A percentile compares a stretch with the other conserved stretches of the same genome.
These are phyloP conservation scores for Potentilla sterilis DNA, from an alignment of 306 rosid species.

Conservation along the genomic window DNA sequence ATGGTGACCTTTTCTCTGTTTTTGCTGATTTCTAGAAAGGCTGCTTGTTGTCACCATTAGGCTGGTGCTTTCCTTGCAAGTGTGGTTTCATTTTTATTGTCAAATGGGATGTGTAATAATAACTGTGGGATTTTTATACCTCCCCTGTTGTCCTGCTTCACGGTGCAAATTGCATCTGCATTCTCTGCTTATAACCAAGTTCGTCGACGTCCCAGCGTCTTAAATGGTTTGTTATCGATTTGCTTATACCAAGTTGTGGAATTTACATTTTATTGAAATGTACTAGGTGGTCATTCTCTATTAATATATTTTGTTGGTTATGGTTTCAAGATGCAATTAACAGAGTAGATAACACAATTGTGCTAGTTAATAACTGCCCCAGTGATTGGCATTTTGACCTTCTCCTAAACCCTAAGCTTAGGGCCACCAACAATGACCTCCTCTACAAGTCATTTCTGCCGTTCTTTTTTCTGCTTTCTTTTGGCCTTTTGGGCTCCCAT, in stretches of 20 bases:
- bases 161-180: slow-evolving; percentile 13
- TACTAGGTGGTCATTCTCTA: not conserved
- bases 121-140: slow-evolving; percentile 20
- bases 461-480: not conserved
- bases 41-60: slow-evolving; percentile 9
- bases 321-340: not conserved
- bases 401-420: not conserved
- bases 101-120: slow-evolving; percentile 23
- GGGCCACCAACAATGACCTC: not conserved
- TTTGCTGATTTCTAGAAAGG: slow-evolving; percentile 55
- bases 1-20: slow-evolving; percentile 64
- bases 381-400: too few relatives aligned
- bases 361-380: not conserved
- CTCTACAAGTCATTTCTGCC: not conserved
- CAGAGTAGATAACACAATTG: not conserved
- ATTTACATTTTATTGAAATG: not conserved
- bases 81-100: slow-evolving; percentile 9
- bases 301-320: not conserved
- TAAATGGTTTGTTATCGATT: not conserved
- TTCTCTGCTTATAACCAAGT: not conserved
- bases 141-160: slow-evolving; percentile 6
- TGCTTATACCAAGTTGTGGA: slow-evolving; percentile 1
- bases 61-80: not conserved
- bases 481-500: not conserved
- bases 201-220: not conserved